Evolutionary conservation across 2,329 filamentous ascomycete species (phyloP).

Genomic region (Grosmannia penicillata): DNA sequence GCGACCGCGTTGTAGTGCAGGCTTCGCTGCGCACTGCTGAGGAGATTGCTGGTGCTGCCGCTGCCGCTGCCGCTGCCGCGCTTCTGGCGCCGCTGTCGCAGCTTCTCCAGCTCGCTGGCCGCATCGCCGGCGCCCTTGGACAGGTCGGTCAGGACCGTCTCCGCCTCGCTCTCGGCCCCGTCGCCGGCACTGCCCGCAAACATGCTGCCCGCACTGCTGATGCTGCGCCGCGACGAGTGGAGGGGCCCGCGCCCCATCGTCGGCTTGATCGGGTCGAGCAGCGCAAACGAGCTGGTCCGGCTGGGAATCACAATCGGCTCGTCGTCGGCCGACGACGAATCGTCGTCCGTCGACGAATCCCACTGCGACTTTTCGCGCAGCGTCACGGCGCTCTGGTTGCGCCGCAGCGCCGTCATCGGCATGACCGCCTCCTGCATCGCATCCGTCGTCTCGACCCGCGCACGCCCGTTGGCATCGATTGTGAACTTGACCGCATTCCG

Average conservation of each 20-base stretch:
- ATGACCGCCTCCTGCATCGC: conserved; percentile 19
- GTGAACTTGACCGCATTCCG: conserved; percentile 46
- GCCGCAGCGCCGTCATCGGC: conserved; percentile 7
- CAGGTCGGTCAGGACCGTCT: conserved; percentile 38
- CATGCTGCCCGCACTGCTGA: conserved; percentile 30
- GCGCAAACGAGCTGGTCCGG: conserved; percentile 40
- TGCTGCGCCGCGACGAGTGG: conserved; percentile 26
- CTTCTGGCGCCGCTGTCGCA: conserved; percentile 34
- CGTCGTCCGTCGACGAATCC: conserved; percentile 31
- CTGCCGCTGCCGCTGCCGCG: conserved; percentile 12
- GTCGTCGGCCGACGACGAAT: conserved; percentile 45
- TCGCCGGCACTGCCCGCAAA: conserved; percentile 18
- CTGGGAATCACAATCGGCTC: conserved; percentile 52
- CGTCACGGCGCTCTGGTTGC: conserved; percentile 12
- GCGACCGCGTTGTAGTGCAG: conserved; percentile 11
- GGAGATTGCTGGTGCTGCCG: conserved; percentile 5
- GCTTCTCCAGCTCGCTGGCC: conserved; percentile 42
- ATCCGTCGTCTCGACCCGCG: conserved; percentile 37
- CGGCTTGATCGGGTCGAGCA: conserved; percentile 37
- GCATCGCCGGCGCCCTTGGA: conserved; percentile 33
- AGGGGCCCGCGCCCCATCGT: conserved; percentile 29
- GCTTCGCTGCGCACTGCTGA: conserved; percentile 6
- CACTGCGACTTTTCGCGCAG: conserved; percentile 16
- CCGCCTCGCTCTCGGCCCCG: conserved; percentile 41
- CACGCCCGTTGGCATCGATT: conserved; percentile 47